Evolutionary conservation across 202 grass and related monocot genomes (phyloP), one percentile per base, ranked within the genome.

Genomic region (Musa balbisiana): DNA sequence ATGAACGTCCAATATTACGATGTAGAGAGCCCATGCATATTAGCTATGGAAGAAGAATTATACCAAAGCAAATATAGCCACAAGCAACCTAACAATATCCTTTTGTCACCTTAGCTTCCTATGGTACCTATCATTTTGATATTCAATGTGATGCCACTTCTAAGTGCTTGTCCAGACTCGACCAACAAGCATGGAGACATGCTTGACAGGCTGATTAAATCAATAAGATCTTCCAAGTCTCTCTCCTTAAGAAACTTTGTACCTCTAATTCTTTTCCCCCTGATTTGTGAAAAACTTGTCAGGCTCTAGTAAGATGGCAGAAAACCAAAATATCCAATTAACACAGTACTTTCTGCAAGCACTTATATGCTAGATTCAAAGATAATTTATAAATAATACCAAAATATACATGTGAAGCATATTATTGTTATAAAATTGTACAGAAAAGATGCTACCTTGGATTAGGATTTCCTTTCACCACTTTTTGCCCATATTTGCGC

Each of bases 401-500:
- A 16, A 67, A 33, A 67, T 67, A 27, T 43, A 49, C 25, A 49
- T 15, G 25, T 1, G 16, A 43, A 29, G 3, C 66, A 69, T 49
- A 51, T 51, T 10, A 1, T 43, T 43, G 33, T 20, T 17, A 43
- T 20, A 51, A 11, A n/a, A 51, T 21, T 16, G 4, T 3, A 51
- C n/a, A 2, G 16, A 0, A 1, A 20, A 70, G 43, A 21, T 69
- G 19, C 16, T 82, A 93, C 94, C 94, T 93, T 83, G 94, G 94
- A 86, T 97, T 86, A 86, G 86, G 90, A 73, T 97, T 97, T 85
- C 94, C 94, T 91, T 97, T 97, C 13, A 97, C 94, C 24, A 93
- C 88, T 84, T 97, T 97, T 81, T 97, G 94, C 71, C 94, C 94
- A 83, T 97, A 97, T 81, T 97, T 97, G 79, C 94, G 94, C 94